Evolutionary conservation across 169 alveolate species (phyloP), one percentile per base, ranked within the genome.

Genomic region (Eimeria zaria): DNA sequence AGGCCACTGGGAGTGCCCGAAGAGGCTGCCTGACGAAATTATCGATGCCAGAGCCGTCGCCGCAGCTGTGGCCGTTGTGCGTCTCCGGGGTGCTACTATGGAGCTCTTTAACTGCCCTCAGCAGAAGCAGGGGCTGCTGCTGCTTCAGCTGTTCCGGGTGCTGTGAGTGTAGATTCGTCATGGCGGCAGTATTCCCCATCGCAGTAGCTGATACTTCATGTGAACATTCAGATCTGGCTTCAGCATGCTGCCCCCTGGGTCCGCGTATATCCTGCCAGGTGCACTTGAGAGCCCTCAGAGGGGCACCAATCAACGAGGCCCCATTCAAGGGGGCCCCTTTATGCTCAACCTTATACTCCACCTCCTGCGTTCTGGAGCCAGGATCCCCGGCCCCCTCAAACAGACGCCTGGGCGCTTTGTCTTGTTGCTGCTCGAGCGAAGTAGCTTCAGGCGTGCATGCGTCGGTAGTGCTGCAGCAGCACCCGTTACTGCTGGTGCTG

Each of bases 341-440:
- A 16, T 22, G 18, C 1, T 4, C 81, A 46, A 46, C 51, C 39
- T 39, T 39, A 39, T 18, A 33, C 83, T 36, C 83, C 33, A 53
- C 33, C 53, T 73, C 83, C n/a, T 16, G 83, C 55, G 53, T 73
- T 16, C 51, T 73, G 53, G n/a, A 53, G 36, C 33, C 9, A 18
- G 83, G 51, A 12, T 73, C 83, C 39, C 55, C 83, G 2, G 83
- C 83, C 83, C 53, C 83, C 30, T 3, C 53, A 18, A 73, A 53
- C 83, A 36, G n/a, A 18, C 83, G 18, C 20, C 36, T 62, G 9
- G 81, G 78, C 2, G 67, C 67, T 27, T 51, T 22, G 94, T 41
- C 94, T 64, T 87, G 94, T 53, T 64, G 94, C 83, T 64, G 67
- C 83, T 87, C 55, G 46, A 12, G 71, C 36, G 48, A 22, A 87